phyloP scores from a whole-genome alignment of 768 basidiomycete species.

The Panellus pusillus region DNA sequence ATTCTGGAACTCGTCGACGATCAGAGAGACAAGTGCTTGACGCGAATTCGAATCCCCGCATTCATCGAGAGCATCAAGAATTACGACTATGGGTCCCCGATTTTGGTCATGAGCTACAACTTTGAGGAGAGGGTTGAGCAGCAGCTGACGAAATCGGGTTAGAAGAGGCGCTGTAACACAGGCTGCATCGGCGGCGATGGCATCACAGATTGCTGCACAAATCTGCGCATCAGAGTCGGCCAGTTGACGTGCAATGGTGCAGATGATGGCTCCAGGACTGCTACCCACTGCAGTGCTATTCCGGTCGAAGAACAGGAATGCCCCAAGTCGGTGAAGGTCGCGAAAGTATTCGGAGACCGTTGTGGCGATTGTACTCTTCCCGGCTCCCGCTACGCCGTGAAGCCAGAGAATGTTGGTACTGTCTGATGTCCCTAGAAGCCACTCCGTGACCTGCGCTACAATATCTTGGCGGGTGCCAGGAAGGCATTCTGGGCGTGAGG shows the following conservation, averaged over 20 bases:
- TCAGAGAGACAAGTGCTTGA: constrained; percentile 13
- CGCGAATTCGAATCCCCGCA: constrained; percentile 16
- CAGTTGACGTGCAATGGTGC: constrained; percentile 15
- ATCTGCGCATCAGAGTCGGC: constrained; percentile 2
- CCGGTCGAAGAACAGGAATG: constrained; percentile 15
- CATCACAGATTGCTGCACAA: neutral
- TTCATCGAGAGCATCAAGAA: constrained; percentile 28
- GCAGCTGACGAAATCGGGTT: neutral
- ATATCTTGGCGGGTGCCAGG: constrained; percentile 1
- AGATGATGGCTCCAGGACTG: constrained; percentile 9
- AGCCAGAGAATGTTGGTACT: constrained; percentile 3
- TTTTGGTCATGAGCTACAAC: neutral
- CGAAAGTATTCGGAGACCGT: neutral
- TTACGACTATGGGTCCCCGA: constrained; percentile 18
- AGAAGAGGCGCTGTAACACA: neutral
- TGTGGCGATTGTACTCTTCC: neutral
- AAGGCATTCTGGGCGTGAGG: neutral
- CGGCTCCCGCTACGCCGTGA: neutral
- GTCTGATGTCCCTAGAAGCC: neutral
- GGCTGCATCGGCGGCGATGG: neutral
- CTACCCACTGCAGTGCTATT: constrained; percentile 3
- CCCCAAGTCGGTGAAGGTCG: neutral
- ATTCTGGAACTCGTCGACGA: constrained; percentile 11
- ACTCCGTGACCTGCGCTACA: neutral
- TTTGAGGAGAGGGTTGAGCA: neutral